A percentile compares a stretch with the other conserved stretches of the same genome.
Evolutionary conservation across 2,329 filamentous ascomycete genomes (phyloP).

Genomic region (Calonectria honghensis): DNA sequence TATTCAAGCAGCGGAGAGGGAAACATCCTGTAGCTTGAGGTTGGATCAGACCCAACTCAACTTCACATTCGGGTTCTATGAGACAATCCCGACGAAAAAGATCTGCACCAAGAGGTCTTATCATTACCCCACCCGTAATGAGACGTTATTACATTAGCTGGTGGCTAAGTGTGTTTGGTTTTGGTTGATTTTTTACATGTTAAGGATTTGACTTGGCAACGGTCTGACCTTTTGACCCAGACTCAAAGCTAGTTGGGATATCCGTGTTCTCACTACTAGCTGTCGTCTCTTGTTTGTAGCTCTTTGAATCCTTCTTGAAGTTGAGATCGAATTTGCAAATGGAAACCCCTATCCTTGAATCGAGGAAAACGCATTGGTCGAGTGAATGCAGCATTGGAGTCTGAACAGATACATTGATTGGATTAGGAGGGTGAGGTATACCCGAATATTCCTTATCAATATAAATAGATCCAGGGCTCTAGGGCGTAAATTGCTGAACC

Average conservation of each 20-base stretch:
- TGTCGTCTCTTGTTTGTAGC: slow-evolving; percentile 15
- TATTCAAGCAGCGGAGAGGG: neutral
- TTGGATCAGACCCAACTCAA: slow-evolving; percentile 20
- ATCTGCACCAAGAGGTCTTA: slow-evolving; percentile 25
- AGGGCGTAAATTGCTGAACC: too few species aligned
- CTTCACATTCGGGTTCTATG: slow-evolving; percentile 44
- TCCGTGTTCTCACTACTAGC: slow-evolving; percentile 8
- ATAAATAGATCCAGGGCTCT: too few species aligned
- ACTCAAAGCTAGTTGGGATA: slow-evolving; percentile 22
- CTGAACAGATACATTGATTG: neutral
- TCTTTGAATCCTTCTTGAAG: neutral
- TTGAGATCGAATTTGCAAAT: neutral
- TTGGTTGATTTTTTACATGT: neutral
- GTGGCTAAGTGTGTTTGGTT: neutral
- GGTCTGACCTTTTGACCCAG: neutral
- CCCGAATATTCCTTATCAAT: too few species aligned
- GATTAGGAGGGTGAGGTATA: neutral
- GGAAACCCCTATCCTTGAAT: neutral
- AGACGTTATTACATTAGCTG: slow-evolving; percentile 22
- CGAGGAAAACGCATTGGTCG: neutral
- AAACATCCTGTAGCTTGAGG: neutral
- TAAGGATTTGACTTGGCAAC: slow-evolving; percentile 1
- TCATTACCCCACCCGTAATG: slow-evolving; percentile 35
- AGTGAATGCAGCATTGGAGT: neutral
- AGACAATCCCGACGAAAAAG: slow-evolving; percentile 37